Base-by-base conservation (phyloP, 2,329 filamentous ascomycete genomes). In the Xylaria polymorpha region DNA sequence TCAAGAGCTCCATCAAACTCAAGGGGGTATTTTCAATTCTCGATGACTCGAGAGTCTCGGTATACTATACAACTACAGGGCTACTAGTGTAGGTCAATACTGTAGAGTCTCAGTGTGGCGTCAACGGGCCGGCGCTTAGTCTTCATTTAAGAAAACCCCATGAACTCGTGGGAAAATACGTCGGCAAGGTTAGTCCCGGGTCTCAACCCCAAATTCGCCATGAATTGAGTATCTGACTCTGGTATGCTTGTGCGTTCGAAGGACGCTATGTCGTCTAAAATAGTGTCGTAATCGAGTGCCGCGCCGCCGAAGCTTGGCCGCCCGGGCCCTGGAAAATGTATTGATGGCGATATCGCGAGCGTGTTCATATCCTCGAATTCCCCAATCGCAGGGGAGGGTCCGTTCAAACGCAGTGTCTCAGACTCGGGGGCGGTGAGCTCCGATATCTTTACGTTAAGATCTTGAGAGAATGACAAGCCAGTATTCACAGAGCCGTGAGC, bases 141-240 rank as follows among this genome's bases (percentile, higher is more conserved):
- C 15, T 55, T 35, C 5, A 15, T 20, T 61, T 39, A 73, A 60
- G 68, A 67, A 62, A 71, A 75, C 3, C 68, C 74, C 68, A 67
- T 73, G 48, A 74, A 76, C 35, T 76, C 73, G 51, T 74, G 71
- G 7, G 72, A 71, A 41, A 73, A 71, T 5, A 75, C 70, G 50
- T 89, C 87, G 0, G 84, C 83, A 59, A 90, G 81, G 66, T 89
- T 88, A 41, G 86, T 85, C 32, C 88, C 88, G 0, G 89, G 88
- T 1, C 85, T 87, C 75, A 91, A 90, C 0, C 89, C 89, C 22
- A 91, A 81, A 72, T 91, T 91, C 53, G 87, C 84, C 88, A 91
- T 90, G 73, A 91, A 91, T 70, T 90, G 87, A 1, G 87, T 83
- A 71, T 90, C 87, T 14, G 84, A 83, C 32, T 87, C 85, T 53